phyloP scores from a whole-genome alignment of 345 rosid species.

The Citropsis articulata region DNA sequence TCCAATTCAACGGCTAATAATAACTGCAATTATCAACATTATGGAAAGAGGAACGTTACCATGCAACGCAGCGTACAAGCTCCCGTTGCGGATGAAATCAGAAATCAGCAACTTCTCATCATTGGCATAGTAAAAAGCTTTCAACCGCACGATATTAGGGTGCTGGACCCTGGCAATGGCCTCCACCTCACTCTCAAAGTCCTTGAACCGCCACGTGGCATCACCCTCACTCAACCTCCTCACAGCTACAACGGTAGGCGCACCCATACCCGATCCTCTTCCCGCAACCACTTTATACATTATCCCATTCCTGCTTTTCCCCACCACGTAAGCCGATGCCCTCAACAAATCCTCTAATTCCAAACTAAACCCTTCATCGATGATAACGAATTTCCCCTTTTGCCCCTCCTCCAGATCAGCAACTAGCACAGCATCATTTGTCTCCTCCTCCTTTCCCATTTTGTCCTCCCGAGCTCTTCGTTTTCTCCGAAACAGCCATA shows the following conservation, averaged over 20 bases:
- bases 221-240: constrained; percentile 83
- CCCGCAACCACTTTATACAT: constrained; percentile 79
- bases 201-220: constrained; percentile 63
- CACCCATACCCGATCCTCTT: constrained; percentile 48
- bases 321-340: constrained; percentile 92
- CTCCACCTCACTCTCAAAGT: constrained; percentile 84
- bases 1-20: neutral
- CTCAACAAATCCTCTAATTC: constrained; percentile 88
- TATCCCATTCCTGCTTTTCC: constrained; percentile 84
- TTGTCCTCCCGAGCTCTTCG: constrained; percentile 25
- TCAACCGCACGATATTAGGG: constrained; percentile 71
- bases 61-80: constrained; percentile 72
- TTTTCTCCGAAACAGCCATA: constrained; percentile 63
- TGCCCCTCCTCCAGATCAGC: constrained; percentile 40
- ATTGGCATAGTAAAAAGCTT: constrained; percentile 77
- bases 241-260: constrained; percentile 66
- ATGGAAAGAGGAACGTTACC: constrained; percentile 40
- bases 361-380: constrained; percentile 77
- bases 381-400: constrained; percentile 58
- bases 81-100: constrained; percentile 77
- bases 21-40: neutral
- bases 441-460: constrained; percentile 30
- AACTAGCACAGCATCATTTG: neutral
- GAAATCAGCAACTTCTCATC: constrained; percentile 86
- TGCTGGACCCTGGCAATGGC: constrained; percentile 69